A percentile compares a stretch with the other conserved stretches of the same genome.
Evolutionary conservation across 2,329 filamentous ascomycete species (phyloP).

Genomic region (Raffaelea arxii): DNA sequence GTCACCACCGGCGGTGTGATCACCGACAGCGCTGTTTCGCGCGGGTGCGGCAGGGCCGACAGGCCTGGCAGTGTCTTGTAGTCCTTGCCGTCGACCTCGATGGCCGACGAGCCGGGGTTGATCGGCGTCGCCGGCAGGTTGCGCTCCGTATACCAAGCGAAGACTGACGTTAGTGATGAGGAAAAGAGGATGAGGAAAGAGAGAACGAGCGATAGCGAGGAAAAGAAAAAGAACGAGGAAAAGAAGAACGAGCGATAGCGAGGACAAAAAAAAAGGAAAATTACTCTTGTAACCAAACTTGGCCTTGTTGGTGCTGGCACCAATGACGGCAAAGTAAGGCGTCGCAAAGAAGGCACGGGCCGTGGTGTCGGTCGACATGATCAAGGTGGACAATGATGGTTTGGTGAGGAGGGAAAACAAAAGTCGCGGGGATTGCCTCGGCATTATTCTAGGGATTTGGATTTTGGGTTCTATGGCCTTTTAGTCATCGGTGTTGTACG

Average conservation of each 20-base stretch:
- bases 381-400: no score
- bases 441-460: no score
- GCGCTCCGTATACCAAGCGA: constrained; percentile 78
- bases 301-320: constrained; percentile 71
- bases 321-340: constrained; percentile 76
- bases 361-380: no score
- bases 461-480: no score
- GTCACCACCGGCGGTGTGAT: constrained; percentile 81
- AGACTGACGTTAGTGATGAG: constrained; percentile 45
- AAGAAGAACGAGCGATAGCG: neutral
- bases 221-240: neutral
- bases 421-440: no score
- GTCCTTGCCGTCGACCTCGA: constrained; percentile 48
- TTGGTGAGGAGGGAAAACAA: no score
- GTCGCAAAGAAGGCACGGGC: constrained; percentile 73
- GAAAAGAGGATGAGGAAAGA: neutral
- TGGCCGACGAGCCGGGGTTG: constrained; percentile 60
- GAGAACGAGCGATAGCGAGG: neutral
- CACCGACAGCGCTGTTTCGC: constrained; percentile 67
- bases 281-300: constrained; percentile 87
- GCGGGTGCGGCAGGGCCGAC: constrained; percentile 53
- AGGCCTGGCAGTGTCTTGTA: constrained; percentile 59
- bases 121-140: constrained; percentile 70
- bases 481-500: no score
- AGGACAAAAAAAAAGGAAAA: constrained; percentile 12